Conservation (phyloP, 306 rosid species). For the Lotus japonicus region DNA sequence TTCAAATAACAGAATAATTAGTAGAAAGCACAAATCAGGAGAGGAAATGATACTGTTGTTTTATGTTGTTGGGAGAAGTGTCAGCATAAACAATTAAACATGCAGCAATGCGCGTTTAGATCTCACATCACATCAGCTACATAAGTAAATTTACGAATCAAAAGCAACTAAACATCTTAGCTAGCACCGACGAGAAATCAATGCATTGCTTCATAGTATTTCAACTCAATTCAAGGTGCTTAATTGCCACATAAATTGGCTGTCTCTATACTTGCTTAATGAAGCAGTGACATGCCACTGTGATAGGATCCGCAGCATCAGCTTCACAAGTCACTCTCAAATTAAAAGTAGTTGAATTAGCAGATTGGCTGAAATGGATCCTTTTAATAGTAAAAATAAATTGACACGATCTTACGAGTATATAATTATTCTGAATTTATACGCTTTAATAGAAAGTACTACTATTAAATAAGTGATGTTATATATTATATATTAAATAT, state of each 20-base stretch:
- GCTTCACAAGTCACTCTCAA: neutral
- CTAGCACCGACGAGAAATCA: neutral
- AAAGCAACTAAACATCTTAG: neutral
- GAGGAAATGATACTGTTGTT: constrained; percentile 4
- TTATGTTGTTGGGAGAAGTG: constrained; percentile 20
- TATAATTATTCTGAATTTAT: no score
- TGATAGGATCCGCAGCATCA: neutral
- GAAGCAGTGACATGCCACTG: neutral
- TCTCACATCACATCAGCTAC: neutral
- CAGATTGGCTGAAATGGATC: no score
- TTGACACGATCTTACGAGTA: no score
- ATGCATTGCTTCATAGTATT: neutral
- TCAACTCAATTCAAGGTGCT: neutral
- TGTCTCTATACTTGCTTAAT: neutral
- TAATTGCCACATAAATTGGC: neutral
- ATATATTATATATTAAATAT: no score
- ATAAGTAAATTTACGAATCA: neutral
- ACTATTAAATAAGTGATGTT: no score
- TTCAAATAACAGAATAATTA: neutral
- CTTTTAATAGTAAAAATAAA: no score
- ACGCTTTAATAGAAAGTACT: no score
- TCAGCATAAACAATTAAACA: constrained; percentile 11
- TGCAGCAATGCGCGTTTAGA: constrained; percentile 11
- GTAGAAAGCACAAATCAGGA: neutral
- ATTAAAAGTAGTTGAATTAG: no score